phyloP scores from a whole-genome alignment of 2,329 filamentous ascomycete genomes.

The Colletotrichum chrysophilum region DNA sequence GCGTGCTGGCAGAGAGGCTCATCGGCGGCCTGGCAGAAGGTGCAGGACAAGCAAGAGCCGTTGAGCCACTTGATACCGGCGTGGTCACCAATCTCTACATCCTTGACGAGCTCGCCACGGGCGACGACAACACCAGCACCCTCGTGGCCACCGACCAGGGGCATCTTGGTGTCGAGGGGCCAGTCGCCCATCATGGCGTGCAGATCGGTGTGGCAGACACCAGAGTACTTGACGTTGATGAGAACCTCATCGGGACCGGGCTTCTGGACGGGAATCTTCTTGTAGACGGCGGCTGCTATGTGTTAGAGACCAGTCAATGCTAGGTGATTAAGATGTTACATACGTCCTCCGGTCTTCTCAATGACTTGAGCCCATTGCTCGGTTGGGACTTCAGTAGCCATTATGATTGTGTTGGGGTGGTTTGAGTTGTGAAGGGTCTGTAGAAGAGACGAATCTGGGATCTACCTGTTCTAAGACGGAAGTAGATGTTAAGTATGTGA shows the following conservation, averaged over 20 bases:
- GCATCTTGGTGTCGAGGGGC: slow-evolving; percentile 82
- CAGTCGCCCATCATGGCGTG: slow-evolving; percentile 87
- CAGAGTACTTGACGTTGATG: slow-evolving; percentile 88
- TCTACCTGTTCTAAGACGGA: neutral
- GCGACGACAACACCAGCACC: slow-evolving; percentile 85
- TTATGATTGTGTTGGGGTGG: neutral
- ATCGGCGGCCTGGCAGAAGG: slow-evolving; percentile 80
- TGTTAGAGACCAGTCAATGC: neutral
- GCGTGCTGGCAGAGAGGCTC: slow-evolving; percentile 83
- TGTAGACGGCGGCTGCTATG: slow-evolving; percentile 66
- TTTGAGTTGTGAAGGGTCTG: neutral
- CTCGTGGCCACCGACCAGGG: slow-evolving; percentile 82
- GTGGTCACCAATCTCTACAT: slow-evolving; percentile 82
- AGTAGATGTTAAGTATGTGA: neutral
- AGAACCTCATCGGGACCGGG: slow-evolving; percentile 91
- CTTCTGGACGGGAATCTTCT: slow-evolving; percentile 80
- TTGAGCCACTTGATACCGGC: slow-evolving; percentile 95
- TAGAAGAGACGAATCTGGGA: neutral
- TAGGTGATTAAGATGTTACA: slow-evolving; percentile 30
- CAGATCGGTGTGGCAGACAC: slow-evolving; percentile 88
- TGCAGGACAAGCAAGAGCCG: slow-evolving; percentile 81
- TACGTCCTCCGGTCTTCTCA: slow-evolving; percentile 78
- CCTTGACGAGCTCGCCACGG: slow-evolving; percentile 75
- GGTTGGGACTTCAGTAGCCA: slow-evolving; percentile 60
- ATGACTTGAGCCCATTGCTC: slow-evolving; percentile 93